Conservation (phyloP, 2,329 filamentous ascomycete genomes). For the Diaporthe citrichinensis region DNA sequence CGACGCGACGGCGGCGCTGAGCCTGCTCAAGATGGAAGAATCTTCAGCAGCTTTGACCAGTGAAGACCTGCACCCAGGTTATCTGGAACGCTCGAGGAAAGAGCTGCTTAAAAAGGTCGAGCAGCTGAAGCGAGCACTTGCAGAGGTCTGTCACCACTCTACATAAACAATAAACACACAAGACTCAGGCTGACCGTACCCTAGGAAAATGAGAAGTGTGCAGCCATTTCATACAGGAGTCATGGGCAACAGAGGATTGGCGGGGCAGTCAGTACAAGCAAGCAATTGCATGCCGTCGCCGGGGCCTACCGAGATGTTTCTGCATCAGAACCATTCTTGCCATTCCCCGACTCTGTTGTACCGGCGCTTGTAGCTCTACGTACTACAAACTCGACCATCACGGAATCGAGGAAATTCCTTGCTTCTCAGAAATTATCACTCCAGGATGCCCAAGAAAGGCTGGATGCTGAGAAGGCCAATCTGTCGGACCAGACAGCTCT, state of each 20-base stretch:
- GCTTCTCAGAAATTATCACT: constrained; percentile 58
- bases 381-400: constrained; percentile 74
- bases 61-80: constrained; percentile 61
- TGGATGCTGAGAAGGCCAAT: constrained; percentile 65
- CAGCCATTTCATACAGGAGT: neutral
- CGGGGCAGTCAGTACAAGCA: constrained; percentile 12
- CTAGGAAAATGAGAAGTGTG: constrained; percentile 43
- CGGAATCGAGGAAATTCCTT: constrained; percentile 75
- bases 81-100: constrained; percentile 76
- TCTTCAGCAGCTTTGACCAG: constrained; percentile 48
- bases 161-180: constrained; percentile 25
- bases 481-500: constrained; percentile 70
- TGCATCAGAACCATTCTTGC: constrained; percentile 74
- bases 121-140: constrained; percentile 66
- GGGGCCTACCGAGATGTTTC: constrained; percentile 76
- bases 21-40: constrained; percentile 47
- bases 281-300: constrained; percentile 64
- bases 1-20: constrained; percentile 50
- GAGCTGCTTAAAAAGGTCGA: constrained; percentile 73
- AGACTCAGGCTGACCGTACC: constrained; percentile 41
- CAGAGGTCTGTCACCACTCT: constrained; percentile 55
- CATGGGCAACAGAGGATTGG: neutral
- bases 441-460: constrained; percentile 59
- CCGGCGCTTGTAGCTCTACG: constrained; percentile 80
- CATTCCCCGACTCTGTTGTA: constrained; percentile 75